Percentiles rank a stretch among this genome's conserved stretches.
Evolutionary conservation across 2,329 filamentous ascomycete species (phyloP).

Genomic region (Epichloe brachyelytri): DNA sequence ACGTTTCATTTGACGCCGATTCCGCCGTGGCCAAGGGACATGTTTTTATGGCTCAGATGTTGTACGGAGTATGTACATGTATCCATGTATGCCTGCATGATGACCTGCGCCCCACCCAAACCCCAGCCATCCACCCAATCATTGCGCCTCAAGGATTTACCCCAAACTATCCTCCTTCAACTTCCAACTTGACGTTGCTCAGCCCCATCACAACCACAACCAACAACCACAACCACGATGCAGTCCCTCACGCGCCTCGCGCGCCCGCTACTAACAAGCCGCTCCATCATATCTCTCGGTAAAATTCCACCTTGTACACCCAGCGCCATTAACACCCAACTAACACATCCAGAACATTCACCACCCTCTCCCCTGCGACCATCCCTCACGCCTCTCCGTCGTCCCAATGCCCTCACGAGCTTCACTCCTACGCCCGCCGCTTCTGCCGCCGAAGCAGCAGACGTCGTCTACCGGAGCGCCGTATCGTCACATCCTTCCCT

Average conservation of each 20-base stretch:
- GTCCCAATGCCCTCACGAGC: slow-evolving; percentile 16
- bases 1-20: too few relatives aligned
- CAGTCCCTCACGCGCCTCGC: slow-evolving; percentile 18
- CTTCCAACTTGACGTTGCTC: too few relatives aligned
- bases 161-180: neutral
- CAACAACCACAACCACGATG: slow-evolving; percentile 6
- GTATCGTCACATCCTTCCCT: slow-evolving; percentile 42
- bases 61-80: too few relatives aligned
- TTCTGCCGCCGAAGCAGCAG: slow-evolving; percentile 17
- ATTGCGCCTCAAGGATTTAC: neutral
- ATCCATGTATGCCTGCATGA: too few relatives aligned
- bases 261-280: slow-evolving; percentile 16
- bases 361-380: slow-evolving; percentile 39
- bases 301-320: slow-evolving; percentile 6
- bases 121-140: neutral
- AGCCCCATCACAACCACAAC: neutral
- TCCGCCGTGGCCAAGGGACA: too few relatives aligned
- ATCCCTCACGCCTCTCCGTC: slow-evolving; percentile 24
- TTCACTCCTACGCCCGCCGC: slow-evolving; percentile 18
- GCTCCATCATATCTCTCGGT: slow-evolving; percentile 15
- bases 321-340: neutral
- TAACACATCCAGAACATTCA: slow-evolving; percentile 26
- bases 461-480: slow-evolving; percentile 30
- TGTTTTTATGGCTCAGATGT: too few relatives aligned
- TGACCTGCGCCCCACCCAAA: too few relatives aligned